Percentiles rank a stretch among this genome's conserved stretches.
phyloP scores from a whole-genome alignment of 1,284 basidiomycete genomes.

The Rhodotorula sp. region DNA sequence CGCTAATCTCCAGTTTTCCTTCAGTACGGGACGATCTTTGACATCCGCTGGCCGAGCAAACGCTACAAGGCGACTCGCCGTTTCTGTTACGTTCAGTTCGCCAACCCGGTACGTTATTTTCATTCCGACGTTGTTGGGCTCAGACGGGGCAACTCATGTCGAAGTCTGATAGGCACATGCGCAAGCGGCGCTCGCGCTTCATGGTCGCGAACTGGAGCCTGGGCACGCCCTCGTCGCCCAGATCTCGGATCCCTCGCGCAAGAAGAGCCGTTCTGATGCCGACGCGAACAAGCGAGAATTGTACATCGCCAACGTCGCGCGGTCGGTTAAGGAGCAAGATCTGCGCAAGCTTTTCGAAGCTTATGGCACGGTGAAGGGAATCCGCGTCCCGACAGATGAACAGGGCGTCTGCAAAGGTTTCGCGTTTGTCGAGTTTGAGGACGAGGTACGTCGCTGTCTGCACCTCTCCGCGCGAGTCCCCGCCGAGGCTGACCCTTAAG shows the following conservation, averaged over 20 bases:
- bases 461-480: too few relatives aligned
- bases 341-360: conserved; percentile 71
- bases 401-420: conserved; percentile 76
- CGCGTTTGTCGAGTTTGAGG: conserved; percentile 88
- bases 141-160: neutral
- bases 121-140: neutral
- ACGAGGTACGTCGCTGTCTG: conserved; percentile 58
- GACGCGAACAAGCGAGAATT: conserved; percentile 75
- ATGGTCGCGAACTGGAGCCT: conserved; percentile 70
- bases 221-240: conserved; percentile 65
- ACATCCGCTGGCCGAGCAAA: conserved; percentile 97
- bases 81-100: conserved; percentile 94
- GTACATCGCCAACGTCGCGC: conserved; percentile 79
- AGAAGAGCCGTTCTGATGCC: conserved; percentile 82
- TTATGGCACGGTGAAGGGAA: conserved; percentile 77
- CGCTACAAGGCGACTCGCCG: conserved; percentile 86
- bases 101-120: conserved; percentile 64
- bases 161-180: conserved; percentile 62
- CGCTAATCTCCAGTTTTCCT: neutral
- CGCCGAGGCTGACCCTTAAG: too few relatives aligned
- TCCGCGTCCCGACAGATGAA: conserved; percentile 73
- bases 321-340: conserved; percentile 69
- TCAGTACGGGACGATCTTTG: conserved; percentile 85
- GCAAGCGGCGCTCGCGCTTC: conserved; percentile 70
- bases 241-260: conserved; percentile 86